Evolutionary conservation across 2,329 filamentous ascomycete genomes (phyloP).

Genomic region (Sporothrix mexicana): DNA sequence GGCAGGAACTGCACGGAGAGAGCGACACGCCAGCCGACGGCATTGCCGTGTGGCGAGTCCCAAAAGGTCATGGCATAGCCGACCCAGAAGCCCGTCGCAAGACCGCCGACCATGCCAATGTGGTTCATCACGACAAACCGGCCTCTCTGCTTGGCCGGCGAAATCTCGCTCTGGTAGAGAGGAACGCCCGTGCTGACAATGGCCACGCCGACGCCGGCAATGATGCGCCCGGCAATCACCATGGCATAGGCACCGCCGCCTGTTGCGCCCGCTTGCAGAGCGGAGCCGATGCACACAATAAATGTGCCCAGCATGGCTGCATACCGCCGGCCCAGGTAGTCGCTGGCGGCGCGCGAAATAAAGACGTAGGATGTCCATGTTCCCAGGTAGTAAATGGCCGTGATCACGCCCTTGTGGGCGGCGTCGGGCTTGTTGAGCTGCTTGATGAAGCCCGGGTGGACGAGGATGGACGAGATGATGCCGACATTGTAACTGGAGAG

Average conservation of each 20-base stretch:
- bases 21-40: conserved; percentile 60
- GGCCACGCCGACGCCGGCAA: conserved; percentile 60
- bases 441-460: conserved; percentile 60
- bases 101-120: conserved; percentile 61
- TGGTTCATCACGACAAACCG: conserved; percentile 65
- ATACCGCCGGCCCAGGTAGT: conserved; percentile 57
- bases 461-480: conserved; percentile 61
- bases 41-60: conserved; percentile 50
- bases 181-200: conserved; percentile 63
- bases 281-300: conserved; percentile 55
- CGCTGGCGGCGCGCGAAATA: conserved; percentile 58
- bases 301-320: conserved; percentile 56
- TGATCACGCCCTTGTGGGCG: conserved; percentile 57
- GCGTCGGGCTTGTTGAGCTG: conserved; percentile 54
- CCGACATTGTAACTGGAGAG: conserved; percentile 61
- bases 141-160: conserved; percentile 59
- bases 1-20: conserved; percentile 59
- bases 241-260: conserved; percentile 51
- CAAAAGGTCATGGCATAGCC: conserved; percentile 63
- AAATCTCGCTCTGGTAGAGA: conserved; percentile 64
- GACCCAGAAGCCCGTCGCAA: conserved; percentile 62
- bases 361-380: conserved; percentile 62
- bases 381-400: conserved; percentile 63
- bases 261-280: conserved; percentile 53
- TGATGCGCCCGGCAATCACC: conserved; percentile 58